Percentiles rank a stretch among this genome's conserved stretches.
Conservation (phyloP, 441 rosid species). For the Euphorbia celastroides region DNA sequence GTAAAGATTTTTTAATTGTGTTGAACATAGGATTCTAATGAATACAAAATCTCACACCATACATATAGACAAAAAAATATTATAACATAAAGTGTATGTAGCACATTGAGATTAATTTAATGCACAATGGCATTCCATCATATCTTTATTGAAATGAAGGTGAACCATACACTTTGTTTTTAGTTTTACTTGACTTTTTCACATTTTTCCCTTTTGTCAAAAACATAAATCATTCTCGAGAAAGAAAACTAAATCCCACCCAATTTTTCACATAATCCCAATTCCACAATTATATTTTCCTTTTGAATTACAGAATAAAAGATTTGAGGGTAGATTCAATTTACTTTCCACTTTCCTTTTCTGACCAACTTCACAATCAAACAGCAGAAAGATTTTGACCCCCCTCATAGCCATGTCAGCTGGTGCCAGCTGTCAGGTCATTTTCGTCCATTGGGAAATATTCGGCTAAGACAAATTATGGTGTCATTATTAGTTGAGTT, state of each 20-base stretch:
- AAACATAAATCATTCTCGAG: constrained; percentile 12
- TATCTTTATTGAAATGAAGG: constrained; percentile 16
- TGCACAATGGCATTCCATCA: constrained; percentile 3
- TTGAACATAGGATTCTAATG: constrained; percentile 18
- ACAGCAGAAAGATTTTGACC: constrained; percentile 4
- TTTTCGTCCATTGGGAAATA: constrained; percentile 14
- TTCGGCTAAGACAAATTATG: constrained; percentile 35
- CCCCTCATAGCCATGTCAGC: not conserved
- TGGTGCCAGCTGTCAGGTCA: constrained; percentile 18
- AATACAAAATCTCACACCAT: no score
- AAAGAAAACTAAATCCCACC: not conserved
- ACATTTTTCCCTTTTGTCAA: not conserved
- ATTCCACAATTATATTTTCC: not conserved
- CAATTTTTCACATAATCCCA: not conserved
- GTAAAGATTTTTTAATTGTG: no score
- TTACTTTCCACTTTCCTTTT: no score
- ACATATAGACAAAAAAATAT: not conserved
- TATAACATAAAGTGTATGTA: not conserved
- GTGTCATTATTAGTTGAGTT: constrained; percentile 32
- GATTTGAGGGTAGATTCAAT: no score
- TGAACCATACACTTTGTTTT: constrained; percentile 5
- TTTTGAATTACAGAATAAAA: no score
- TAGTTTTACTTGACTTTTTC: not conserved
- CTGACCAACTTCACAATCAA: no score
- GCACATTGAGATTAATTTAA: not conserved